Base-by-base conservation (phyloP, 768 basidiomycete genomes). In the Phlebiopsis flavidoalba region DNA sequence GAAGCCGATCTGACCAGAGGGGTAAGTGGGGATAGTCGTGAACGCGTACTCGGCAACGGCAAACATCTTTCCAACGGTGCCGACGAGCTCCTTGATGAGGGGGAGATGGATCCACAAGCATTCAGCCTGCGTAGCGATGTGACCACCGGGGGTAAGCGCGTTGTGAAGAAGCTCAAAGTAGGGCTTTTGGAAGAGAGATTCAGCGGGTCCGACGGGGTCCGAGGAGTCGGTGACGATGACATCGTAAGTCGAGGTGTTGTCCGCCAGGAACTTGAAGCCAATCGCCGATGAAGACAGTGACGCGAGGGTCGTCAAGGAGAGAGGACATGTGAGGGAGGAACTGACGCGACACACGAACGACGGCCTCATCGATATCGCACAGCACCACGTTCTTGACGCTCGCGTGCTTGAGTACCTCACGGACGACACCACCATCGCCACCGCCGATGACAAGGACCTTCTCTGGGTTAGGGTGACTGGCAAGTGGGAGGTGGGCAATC, bases 211-310 rank as follows among this genome's bases (percentile, higher is more conserved):
- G 58, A 98, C 93, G 43, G 96, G 96, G 74, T 98, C 96, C 21
- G 95, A 97, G 19, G 95, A 98, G 74, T 99, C 96, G 63, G 96
- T 99, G 77, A 99, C 91, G 79, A 99, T 98, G 62, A 91, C 93
- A 71, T 99, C 96, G 85, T 96, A 97, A 54, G 86, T 86, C 53
- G 85, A 78, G 66, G 88, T 83, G 76, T 96, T 89, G 54, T 93
- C 89, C 12, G 87, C 86, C 52, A 99, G 86, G 81, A 95, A 98
- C 73, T 94, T 91, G 87, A 98, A 97, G 49, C 96, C 96, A n/a
- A 66, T 98, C 95, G 51, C 95, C 96, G 67, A 98, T 84, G 76
- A 83, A 79, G 56, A 98, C 89, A 8, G 78, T 85, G 58, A 98
- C 95, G 57, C 87, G 87, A 14, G 91, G 85, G 64, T 91, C 88